Conservation (phyloP, 805 yeast species). For the Ogataea parapolymorpha region DNA sequence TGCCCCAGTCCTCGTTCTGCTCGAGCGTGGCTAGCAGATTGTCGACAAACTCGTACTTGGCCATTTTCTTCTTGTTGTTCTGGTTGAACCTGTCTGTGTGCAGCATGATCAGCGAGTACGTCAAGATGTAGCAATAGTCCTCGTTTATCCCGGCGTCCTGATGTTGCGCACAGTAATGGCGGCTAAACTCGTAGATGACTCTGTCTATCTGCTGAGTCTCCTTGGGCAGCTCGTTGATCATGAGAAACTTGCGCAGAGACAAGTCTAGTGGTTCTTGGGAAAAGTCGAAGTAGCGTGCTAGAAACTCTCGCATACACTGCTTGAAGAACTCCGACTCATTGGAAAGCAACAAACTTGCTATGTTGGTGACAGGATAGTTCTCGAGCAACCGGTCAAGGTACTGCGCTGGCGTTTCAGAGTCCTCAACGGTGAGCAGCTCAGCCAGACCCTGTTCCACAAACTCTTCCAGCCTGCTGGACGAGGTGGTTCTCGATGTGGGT, state of each 20-base stretch:
- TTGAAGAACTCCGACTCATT: slow-evolving; percentile 30
- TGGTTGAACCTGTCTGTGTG: slow-evolving; percentile 74
- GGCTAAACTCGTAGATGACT: slow-evolving; percentile 54
- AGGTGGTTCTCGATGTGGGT: slow-evolving; percentile 8
- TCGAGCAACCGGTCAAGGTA: slow-evolving; percentile 32
- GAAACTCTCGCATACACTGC: slow-evolving; percentile 21
- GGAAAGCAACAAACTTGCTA: slow-evolving; percentile 30
- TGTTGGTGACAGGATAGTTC: slow-evolving; percentile 24
- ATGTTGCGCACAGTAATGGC: slow-evolving; percentile 45
- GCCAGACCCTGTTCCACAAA: slow-evolving; percentile 2
- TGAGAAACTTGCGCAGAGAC: slow-evolving; percentile 56
- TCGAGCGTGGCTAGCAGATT: slow-evolving; percentile 30
- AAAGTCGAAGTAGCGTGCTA: slow-evolving; percentile 45
- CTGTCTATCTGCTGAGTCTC: slow-evolving; percentile 79
- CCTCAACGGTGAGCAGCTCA: slow-evolving; percentile 5
- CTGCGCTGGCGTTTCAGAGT: slow-evolving; percentile 30
- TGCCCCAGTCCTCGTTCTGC: slow-evolving; percentile 13
- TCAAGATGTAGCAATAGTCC: slow-evolving; percentile 59
- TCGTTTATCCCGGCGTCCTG: slow-evolving; percentile 33
- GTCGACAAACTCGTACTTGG: slow-evolving; percentile 56
- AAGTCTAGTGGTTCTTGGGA: slow-evolving; percentile 58
- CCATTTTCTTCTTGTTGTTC: slow-evolving; percentile 65
- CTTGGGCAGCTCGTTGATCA: slow-evolving; percentile 58
- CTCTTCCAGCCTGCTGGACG: slow-evolving; percentile 11
- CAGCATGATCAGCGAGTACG: slow-evolving; percentile 64